phyloP scores from a whole-genome alignment of 1,284 basidiomycete genomes.

The Rhodofomes roseus region DNA sequence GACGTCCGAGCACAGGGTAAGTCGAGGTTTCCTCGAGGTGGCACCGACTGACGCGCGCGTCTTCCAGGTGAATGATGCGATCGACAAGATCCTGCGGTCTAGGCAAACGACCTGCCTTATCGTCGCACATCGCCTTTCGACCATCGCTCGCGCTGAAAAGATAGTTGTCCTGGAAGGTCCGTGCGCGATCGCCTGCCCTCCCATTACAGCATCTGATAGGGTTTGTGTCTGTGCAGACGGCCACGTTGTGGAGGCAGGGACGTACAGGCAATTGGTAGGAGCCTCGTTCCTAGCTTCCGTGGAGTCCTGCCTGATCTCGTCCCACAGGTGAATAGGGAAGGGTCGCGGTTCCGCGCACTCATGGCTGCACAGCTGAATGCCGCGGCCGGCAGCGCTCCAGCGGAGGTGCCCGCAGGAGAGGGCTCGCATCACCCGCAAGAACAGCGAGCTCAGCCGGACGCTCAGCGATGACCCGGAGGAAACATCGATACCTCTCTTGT shows the following conservation, averaged over 20 bases:
- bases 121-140: conserved; percentile 84
- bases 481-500: neutral
- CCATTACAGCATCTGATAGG: neutral
- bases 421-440: neutral
- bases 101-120: conserved; percentile 84
- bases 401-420: neutral
- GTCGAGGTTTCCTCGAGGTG: neutral
- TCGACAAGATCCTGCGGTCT: conserved; percentile 79
- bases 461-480: neutral
- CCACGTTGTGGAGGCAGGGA: conserved; percentile 78
- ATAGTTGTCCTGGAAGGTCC: conserved; percentile 84
- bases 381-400: conserved; percentile 28
- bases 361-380: conserved; percentile 85
- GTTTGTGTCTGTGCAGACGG: conserved; percentile 48
- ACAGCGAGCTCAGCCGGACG: neutral
- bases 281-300: neutral
- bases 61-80: conserved; percentile 80
- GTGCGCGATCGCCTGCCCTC: conserved; percentile 7
- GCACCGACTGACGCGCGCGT: neutral
- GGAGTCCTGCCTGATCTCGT: conserved; percentile 3
- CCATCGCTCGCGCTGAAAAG: conserved; percentile 80
- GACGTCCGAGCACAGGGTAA: conserved; percentile 76
- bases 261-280: conserved; percentile 71
- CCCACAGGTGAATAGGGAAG: conserved; percentile 51
- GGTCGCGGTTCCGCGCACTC: conserved; percentile 76